phyloP scores from a whole-genome alignment of 2,329 filamentous ascomycete species.

The Hypocreales sp. region DNA sequence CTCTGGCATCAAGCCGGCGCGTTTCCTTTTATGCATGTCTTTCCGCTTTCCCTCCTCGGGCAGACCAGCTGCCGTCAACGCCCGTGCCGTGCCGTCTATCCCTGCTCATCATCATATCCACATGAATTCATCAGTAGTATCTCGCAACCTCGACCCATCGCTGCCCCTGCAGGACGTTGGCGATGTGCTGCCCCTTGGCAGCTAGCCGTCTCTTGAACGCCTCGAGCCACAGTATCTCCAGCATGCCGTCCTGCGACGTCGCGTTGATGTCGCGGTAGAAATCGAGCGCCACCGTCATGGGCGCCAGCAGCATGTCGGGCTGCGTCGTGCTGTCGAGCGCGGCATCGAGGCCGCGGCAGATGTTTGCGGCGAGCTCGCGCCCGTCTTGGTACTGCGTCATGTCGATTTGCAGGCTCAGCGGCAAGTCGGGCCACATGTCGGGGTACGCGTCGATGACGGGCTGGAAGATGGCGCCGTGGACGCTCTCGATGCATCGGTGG shows the following conservation, averaged over 20 bases:
- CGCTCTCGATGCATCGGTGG: slow-evolving; percentile 27
- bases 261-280: slow-evolving; percentile 24
- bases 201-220: slow-evolving; percentile 23
- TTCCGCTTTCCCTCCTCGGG: background rate
- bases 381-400: slow-evolving; percentile 26
- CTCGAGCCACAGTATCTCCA: slow-evolving; percentile 33
- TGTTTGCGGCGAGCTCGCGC: slow-evolving; percentile 27
- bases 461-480: slow-evolving; percentile 28
- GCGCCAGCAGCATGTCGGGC: slow-evolving; percentile 28
- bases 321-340: slow-evolving; percentile 26
- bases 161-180: slow-evolving; percentile 20
- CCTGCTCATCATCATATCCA: too few species aligned
- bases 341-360: slow-evolving; percentile 35
- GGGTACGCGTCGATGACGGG: slow-evolving; percentile 24
- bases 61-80: slow-evolving; percentile 4
- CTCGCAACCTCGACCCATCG: slow-evolving; percentile 22
- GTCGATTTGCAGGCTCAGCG: slow-evolving; percentile 23
- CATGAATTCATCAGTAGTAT: too few species aligned
- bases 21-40: background rate
- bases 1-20: background rate
- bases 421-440: slow-evolving; percentile 21
- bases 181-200: slow-evolving; percentile 24
- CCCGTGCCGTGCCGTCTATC: slow-evolving; percentile 1
- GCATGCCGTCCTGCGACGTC: slow-evolving; percentile 21
- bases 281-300: slow-evolving; percentile 25